Conservation (phyloP, 2,329 filamentous ascomycete genomes). For the Alternaria angustiovoidea region DNA sequence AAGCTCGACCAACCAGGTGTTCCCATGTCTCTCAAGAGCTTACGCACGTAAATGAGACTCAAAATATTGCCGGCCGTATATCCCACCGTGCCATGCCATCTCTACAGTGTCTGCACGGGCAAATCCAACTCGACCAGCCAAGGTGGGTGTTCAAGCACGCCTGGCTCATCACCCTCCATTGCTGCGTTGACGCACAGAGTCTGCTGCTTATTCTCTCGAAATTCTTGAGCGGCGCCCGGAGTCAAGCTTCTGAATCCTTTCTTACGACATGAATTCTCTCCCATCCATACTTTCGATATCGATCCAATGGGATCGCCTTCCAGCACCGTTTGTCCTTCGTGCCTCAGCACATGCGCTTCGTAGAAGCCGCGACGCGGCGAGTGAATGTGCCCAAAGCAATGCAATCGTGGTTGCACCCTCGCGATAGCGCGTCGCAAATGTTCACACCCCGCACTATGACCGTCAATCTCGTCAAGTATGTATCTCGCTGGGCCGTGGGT, state of each 20-base stretch:
- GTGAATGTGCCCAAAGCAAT: slow-evolving; percentile 70
- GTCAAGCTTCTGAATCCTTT: slow-evolving; percentile 35
- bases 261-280: slow-evolving; percentile 30
- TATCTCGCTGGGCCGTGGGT: slow-evolving; percentile 66
- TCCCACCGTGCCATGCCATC: background rate
- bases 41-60: background rate
- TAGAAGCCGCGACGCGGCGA: slow-evolving; percentile 47
- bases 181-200: slow-evolving; percentile 66
- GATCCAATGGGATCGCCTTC: slow-evolving; percentile 13
- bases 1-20: background rate
- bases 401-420: slow-evolving; percentile 58
- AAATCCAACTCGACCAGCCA: slow-evolving; percentile 63
- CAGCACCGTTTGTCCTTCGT: slow-evolving; percentile 12
- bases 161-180: slow-evolving; percentile 57
- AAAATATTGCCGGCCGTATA: too few species aligned
- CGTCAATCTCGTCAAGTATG: slow-evolving; percentile 56
- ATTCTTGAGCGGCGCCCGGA: slow-evolving; percentile 35
- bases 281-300: slow-evolving; percentile 30
- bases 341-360: slow-evolving; percentile 44
- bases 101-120: background rate
- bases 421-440: slow-evolving; percentile 60
- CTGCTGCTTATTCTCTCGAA: slow-evolving; percentile 55
- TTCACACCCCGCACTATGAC: slow-evolving; percentile 60
- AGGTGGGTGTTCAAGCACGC: slow-evolving; percentile 59
- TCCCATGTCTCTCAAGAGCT: background rate